Evolutionary conservation across 164 flowering plant species (phyloP), one percentile per base, ranked within the genome.

Genomic region (Santalum album): DNA sequence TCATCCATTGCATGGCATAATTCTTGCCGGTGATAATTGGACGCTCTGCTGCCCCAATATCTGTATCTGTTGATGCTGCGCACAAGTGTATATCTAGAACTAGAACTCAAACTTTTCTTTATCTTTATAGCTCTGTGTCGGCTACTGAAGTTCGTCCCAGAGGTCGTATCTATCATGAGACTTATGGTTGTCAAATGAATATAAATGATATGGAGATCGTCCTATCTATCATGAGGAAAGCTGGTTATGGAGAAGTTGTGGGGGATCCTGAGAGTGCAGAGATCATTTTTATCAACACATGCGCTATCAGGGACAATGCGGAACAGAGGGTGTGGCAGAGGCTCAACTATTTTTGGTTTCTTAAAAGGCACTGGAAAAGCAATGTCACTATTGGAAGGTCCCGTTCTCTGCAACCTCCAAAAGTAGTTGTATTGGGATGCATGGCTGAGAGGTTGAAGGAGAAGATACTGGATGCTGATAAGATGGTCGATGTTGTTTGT

Each of bases 401-500:
- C n/a, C 66, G 74, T 7, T 89, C 99, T 36, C n/a, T 56, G 65
- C 80, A 55, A 42, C 91, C 99, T 60, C 99, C 99, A 23, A 89
- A 92, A 70, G 86, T 92, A 24, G 96, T 89, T 21, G 96, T 92
- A 0, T 64, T 92, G 65, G 99, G 99, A 42, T 92, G 99, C 58
- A 92, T 89, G 99, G 99, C 99, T 32, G 99, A 92, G 72, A 83
- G 99, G 73, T 71, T 92, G 34, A 89, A 92, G 72, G 96, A 92
- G 39, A 86, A 89, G 77, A 89, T 92, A 64, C 74, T 92, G 21
- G 96, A 92, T 80, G 67, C 99, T 20, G 99, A 92, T 71, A 92
- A 92, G 73, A 92, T 92, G 99, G 99, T 92, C 49, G 99, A 92
- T 78, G 96, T 92, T 23, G 99, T 92, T 0, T 89, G 99, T 62